Evolutionary conservation across 345 rosid species (phyloP), one percentile per base, ranked within the genome.

Genomic region (Salix arbutifolia): DNA sequence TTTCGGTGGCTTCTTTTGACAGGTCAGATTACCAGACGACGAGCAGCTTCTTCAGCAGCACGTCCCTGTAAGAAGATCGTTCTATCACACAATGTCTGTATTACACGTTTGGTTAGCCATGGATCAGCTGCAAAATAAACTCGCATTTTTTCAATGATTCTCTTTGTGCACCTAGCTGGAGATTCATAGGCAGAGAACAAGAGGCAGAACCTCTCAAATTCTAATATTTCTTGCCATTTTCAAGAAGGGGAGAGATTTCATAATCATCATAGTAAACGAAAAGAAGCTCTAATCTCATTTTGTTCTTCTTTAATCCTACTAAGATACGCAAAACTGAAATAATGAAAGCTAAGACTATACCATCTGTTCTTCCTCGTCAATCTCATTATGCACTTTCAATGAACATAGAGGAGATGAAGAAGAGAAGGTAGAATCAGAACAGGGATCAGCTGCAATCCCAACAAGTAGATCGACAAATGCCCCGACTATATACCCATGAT

Each of bases 381-480:
- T 76, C 46, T 78, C 78, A 35, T 42, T 42, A 10, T 67, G 82
- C 46, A 38, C 76, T 18, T 60, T 35, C 62, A 78, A 28, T 56
- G 84, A 65, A 74, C 77, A 71, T 28, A 79, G 50, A 58, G 86
- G 83, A 18, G 79, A 67, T n/a, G 85, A 71, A 2, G 91, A 85
- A 2, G 92, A 86, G 62, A 87, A 84, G 17, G 92, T 78, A 3
- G 80, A 78, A 44, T 71, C 67, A 28, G 61, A 38, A 67, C 31
- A 21, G 52, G 85, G 82, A 77, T 78, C 11, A 78, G 84, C 81
- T 26, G 90, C 66, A 73, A 87, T 76, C 48, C 83, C 83, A 3
- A 86, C 76, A 31, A 93, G 87, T 69, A 96, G 78, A 81, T 96
- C 98, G 19, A 90, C 84, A 71, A 96, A 96, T 8, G 98, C 99